A percentile compares a stretch with the other conserved stretches of the same genome.
Evolutionary conservation across 2,329 filamentous ascomycete species (phyloP).

Genomic region (Cercospora janseana): DNA sequence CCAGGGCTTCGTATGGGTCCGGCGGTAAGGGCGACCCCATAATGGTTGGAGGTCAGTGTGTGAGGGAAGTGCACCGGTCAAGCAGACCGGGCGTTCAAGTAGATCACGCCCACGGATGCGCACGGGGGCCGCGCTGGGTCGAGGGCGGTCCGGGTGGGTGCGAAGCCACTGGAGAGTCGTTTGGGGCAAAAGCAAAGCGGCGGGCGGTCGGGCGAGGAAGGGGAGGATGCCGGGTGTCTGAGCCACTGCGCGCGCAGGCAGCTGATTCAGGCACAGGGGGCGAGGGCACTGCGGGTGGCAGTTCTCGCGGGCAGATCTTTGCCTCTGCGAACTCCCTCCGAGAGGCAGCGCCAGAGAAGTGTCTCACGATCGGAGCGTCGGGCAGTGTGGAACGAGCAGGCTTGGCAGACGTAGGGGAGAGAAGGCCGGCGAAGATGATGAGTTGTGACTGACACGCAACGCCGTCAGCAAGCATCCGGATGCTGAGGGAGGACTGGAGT

Average conservation of each 20-base stretch:
- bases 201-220: constrained; percentile 1
- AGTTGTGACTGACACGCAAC: background rate
- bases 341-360: background rate
- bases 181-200: constrained; percentile 1
- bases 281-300: constrained; percentile 2
- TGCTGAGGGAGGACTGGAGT: no score
- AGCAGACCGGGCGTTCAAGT: constrained; percentile 13
- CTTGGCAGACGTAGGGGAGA: constrained; percentile 1
- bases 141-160: background rate
- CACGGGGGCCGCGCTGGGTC: background rate
- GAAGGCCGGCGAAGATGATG: background rate
- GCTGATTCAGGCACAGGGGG: constrained; percentile 2
- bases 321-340: background rate
- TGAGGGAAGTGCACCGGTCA: constrained; percentile 15
- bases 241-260: constrained; percentile 1
- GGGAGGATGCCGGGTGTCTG: constrained; percentile 3
- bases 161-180: background rate
- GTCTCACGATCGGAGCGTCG: constrained; percentile 1
- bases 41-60: constrained; percentile 7
- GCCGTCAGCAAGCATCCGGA: no score
- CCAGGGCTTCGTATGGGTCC: constrained; percentile 83
- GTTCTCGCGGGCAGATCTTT: constrained; percentile 6
- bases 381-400: background rate
- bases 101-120: constrained; percentile 6
- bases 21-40: constrained; percentile 45